These are phyloP conservation scores for Saitozyma sp. DNA, from an alignment of 768 basidiomycete genomes.

Conservation along the genomic window DNA sequence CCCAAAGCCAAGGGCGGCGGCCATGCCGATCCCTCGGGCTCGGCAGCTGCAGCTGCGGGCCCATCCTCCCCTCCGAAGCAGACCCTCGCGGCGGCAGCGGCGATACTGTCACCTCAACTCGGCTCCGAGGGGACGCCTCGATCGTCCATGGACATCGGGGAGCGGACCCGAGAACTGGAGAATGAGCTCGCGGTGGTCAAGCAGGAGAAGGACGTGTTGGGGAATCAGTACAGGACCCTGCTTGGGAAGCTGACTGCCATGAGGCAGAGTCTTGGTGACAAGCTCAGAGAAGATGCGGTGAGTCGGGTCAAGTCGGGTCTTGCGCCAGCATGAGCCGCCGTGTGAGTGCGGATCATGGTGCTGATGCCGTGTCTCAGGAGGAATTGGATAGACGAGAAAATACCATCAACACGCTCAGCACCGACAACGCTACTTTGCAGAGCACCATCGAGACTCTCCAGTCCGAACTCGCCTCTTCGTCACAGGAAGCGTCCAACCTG, in stretches of 20 bases:
- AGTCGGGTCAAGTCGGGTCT: slow-evolving; percentile 43
- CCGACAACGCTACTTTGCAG: slow-evolving; percentile 72
- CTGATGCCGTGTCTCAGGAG: slow-evolving; percentile 65
- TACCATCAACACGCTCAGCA: slow-evolving; percentile 72
- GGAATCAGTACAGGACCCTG: slow-evolving; percentile 78
- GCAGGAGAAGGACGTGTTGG: slow-evolving; percentile 85
- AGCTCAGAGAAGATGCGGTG: slow-evolving; percentile 94
- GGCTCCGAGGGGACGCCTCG: slow-evolving; percentile 10
- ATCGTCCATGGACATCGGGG: slow-evolving; percentile 18
- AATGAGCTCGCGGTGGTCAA: slow-evolving; percentile 71
- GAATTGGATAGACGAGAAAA: slow-evolving; percentile 93
- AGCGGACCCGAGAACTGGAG: slow-evolving; percentile 58
- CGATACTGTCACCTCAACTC: slow-evolving; percentile 7
- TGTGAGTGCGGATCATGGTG: not conserved
- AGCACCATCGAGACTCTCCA: slow-evolving; percentile 76
- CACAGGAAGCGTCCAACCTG: slow-evolving; percentile 71
- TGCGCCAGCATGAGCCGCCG: not conserved
- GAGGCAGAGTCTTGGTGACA: slow-evolving; percentile 89
- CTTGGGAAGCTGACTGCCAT: slow-evolving; percentile 85
- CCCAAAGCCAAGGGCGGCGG: not conserved
- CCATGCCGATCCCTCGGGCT: not conserved
- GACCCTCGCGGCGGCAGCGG: slow-evolving; percentile 4
- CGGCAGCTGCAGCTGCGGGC: slow-evolving; percentile 2
- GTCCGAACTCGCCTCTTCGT: slow-evolving; percentile 71
- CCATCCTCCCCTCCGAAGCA: slow-evolving; percentile 9